Conservation (phyloP, 2,329 filamentous ascomycete species). For the Fusarium nelsonii region DNA sequence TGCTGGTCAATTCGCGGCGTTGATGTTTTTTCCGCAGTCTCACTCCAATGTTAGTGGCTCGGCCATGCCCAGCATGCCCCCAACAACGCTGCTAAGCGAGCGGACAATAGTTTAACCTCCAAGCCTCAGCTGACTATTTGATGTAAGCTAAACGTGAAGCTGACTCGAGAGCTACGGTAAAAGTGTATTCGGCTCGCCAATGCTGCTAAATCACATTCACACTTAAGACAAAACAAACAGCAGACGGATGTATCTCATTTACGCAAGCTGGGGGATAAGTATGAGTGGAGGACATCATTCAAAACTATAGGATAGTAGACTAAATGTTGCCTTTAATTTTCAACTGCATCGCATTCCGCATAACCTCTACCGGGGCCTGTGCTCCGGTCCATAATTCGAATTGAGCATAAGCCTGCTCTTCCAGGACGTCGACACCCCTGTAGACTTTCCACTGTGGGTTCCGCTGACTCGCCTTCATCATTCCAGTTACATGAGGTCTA, state of each 20-base stretch:
- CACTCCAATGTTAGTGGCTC: not conserved
- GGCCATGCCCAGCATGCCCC: no score
- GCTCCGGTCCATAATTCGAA: conserved; percentile 8
- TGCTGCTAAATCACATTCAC: no score
- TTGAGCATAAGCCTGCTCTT: conserved; percentile 15
- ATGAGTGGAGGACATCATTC: no score
- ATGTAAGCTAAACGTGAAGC: no score
- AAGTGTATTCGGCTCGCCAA: no score
- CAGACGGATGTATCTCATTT: no score
- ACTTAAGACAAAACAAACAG: no score
- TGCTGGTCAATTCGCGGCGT: not conserved
- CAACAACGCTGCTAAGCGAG: no score
- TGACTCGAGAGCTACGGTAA: no score
- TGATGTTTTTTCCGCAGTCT: not conserved
- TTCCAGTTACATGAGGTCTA: conserved; percentile 3
- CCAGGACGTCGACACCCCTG: not conserved
- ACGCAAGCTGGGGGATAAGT: no score
- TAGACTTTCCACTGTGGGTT: not conserved
- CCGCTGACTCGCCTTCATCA: not conserved
- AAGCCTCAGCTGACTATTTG: no score
- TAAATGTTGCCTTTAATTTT: not conserved
- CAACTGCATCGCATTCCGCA: not conserved
- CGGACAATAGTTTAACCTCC: no score
- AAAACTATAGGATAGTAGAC: not conserved
- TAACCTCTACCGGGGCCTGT: not conserved